These are phyloP conservation scores for Erigeron canadensis DNA, from an alignment of 129 eudicot species.

Conservation along the genomic window DNA sequence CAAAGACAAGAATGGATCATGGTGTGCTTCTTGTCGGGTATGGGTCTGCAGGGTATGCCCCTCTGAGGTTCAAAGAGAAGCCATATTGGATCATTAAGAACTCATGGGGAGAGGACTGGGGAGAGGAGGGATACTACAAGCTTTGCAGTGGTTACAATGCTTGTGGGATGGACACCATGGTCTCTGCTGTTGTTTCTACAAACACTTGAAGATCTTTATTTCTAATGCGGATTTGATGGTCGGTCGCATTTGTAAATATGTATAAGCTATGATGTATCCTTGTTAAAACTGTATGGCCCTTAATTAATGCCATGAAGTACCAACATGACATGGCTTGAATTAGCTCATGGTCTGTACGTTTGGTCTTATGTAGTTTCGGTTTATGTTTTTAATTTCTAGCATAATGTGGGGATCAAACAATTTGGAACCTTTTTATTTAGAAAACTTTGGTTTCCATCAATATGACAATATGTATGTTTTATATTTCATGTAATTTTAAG, in stretches of 20 bases:
- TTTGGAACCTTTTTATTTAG: conserved; percentile 2
- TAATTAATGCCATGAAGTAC: conserved; percentile 1
- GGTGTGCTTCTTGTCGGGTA: conserved; percentile 90
- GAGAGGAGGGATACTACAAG: conserved; percentile 83
- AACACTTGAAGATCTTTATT: conserved; percentile 11
- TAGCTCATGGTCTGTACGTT: conserved; percentile 22
- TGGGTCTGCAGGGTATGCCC: conserved; percentile 75
- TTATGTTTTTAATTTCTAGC: neutral
- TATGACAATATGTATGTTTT: neutral
- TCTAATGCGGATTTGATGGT: neutral
- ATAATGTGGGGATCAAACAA: conserved; percentile 23
- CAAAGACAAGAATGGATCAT: conserved; percentile 57
- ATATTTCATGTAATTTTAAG: neutral
- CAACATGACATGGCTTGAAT: conserved; percentile 18
- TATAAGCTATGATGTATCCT: neutral
- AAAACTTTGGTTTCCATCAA: conserved; percentile 3
- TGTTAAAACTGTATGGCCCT: conserved; percentile 1
- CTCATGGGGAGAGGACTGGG: conserved; percentile 90
- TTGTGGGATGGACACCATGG: conserved; percentile 91
- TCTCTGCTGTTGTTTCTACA: conserved; percentile 66
- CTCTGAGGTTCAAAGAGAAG: conserved; percentile 66
- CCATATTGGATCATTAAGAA: conserved; percentile 95
- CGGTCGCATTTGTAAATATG: conserved; percentile 27
- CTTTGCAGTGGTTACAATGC: conserved; percentile 73
- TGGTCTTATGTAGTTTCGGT: conserved; percentile 22